Conservation (phyloP, 2,329 filamentous ascomycete species). For the Fusarium camptoceras region DNA sequence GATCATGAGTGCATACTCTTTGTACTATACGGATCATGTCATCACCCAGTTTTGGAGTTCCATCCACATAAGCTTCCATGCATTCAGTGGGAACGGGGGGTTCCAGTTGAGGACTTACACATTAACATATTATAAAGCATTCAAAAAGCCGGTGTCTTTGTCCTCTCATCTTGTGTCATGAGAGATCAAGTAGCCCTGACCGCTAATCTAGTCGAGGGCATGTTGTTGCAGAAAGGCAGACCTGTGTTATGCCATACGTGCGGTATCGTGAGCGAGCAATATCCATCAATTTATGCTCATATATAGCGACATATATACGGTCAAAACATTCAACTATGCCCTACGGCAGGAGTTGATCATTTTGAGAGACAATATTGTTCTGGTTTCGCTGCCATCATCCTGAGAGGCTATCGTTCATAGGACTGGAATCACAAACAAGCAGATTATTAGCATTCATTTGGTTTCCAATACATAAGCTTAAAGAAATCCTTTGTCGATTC, state of each 20-base stretch:
- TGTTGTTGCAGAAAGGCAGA: neutral
- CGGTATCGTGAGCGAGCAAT: neutral
- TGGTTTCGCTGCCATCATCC: neutral
- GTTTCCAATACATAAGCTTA: neutral
- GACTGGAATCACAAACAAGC: neutral
- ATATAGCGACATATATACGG: neutral
- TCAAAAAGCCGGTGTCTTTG: neutral
- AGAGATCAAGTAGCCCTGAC: neutral
- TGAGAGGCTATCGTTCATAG: neutral
- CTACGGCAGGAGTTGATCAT: neutral
- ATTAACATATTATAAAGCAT: neutral
- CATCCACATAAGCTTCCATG: too few species aligned
- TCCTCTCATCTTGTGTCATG: neutral
- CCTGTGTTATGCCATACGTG: neutral
- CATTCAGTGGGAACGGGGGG: neutral
- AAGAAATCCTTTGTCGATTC: neutral
- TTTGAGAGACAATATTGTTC: neutral
- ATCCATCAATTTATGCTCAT: neutral
- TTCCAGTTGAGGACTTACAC: neutral
- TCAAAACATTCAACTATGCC: accelerated
- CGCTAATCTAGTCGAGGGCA: neutral
- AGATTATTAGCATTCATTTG: neutral
- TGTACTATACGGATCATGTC: too few species aligned
- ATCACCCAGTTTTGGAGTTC: too few species aligned
- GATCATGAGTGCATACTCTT: neutral